A percentile compares a stretch with the other conserved stretches of the same genome.
Conservation (phyloP, 768 basidiomycete genomes). For the Tricholoma flavovirens region DNA sequence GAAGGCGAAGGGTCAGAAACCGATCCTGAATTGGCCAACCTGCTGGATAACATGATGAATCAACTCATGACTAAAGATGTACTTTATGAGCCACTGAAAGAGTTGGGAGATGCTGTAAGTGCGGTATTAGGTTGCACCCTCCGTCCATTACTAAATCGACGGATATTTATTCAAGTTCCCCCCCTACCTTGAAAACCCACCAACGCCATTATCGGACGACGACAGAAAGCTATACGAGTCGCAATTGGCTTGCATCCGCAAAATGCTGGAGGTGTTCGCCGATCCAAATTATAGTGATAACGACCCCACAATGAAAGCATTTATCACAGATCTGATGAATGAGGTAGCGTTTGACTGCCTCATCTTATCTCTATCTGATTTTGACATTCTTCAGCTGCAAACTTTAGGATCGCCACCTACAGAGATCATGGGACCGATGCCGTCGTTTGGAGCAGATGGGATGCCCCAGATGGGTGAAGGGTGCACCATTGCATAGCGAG, state of each 20-base stretch:
- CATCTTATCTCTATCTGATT: background rate
- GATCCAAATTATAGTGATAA: conserved; percentile 52
- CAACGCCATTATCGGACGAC: conserved; percentile 42
- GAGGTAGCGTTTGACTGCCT: conserved; percentile 42
- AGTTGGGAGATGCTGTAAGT: conserved; percentile 63
- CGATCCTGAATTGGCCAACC: conserved; percentile 52
- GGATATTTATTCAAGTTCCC: conserved; percentile 54
- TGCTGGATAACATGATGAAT: conserved; percentile 79
- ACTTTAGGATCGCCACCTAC: conserved; percentile 68
- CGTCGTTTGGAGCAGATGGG: conserved; percentile 56
- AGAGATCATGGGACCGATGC: conserved; percentile 80
- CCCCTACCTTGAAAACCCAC: conserved; percentile 57
- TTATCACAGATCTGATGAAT: conserved; percentile 66
- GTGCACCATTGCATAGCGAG: background rate
- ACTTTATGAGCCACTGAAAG: conserved; percentile 83
- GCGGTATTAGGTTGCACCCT: background rate
- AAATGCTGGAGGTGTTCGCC: conserved; percentile 65
- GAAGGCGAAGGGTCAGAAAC: conserved; percentile 26
- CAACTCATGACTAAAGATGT: conserved; percentile 78
- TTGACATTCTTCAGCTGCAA: conserved; percentile 54
- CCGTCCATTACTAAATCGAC: background rate
- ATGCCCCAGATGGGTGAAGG: conserved; percentile 1
- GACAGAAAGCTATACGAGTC: conserved; percentile 61
- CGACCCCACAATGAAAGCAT: conserved; percentile 36
- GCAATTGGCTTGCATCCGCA: conserved; percentile 51